Percentiles rank a stretch among this genome's conserved stretches.
Evolutionary conservation across 2,329 filamentous ascomycete genomes (phyloP).

Genomic region (Emergomyces pasteurianus): DNA sequence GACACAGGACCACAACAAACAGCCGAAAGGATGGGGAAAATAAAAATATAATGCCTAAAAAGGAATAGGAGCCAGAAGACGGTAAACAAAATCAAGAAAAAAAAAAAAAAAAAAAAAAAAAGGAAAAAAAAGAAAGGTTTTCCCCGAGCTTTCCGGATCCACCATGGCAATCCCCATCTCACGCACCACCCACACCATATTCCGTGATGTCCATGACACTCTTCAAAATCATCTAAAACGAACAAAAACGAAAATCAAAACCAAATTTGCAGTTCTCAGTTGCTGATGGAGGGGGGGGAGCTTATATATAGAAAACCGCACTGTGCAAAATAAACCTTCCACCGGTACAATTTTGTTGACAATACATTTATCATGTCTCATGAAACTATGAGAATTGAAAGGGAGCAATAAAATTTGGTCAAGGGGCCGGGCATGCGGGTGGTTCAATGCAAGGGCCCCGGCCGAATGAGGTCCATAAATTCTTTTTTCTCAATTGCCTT

Average conservation of each 20-base stretch:
- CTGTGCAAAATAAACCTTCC: not conserved
- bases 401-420: not conserved
- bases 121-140: too few relatives aligned
- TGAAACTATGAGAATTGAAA: conserved; percentile 1
- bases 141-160: not conserved
- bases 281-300: not conserved
- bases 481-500: not conserved
- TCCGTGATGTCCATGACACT: not conserved
- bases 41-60: not conserved
- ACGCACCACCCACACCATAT: not conserved
- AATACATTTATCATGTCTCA: conserved; percentile 2
- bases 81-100: not conserved
- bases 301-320: not conserved
- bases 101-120: too few relatives aligned
- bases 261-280: not conserved
- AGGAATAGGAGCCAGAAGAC: not conserved
- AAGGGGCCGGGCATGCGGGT: not conserved
- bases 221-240: not conserved
- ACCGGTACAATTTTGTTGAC: not conserved
- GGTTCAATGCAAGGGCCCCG: not conserved
- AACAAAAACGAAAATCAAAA: not conserved
- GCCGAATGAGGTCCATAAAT: not conserved
- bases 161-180: not conserved
- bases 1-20: not conserved
- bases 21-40: not conserved